Evolutionary conservation across 2,329 filamentous ascomycete genomes (phyloP).

Genomic region (Fusarium buharicum): DNA sequence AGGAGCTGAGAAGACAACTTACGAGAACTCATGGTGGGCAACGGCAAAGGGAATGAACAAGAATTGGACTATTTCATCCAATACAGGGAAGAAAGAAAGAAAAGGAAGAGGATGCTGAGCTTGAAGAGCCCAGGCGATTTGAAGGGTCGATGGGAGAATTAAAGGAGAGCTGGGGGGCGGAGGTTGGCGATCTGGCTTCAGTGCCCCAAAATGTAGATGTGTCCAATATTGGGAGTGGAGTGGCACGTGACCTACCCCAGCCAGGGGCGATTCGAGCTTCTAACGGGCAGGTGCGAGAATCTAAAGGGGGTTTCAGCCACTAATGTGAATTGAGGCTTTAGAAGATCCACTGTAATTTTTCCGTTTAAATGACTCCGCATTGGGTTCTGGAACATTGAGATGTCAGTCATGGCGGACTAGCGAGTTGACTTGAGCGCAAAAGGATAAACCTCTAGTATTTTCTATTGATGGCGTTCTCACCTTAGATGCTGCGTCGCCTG

Average conservation of each 20-base stretch:
- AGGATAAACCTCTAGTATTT: not conserved
- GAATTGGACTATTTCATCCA: constrained; percentile 56
- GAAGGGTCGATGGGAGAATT: constrained; percentile 48
- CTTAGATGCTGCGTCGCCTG: constrained; percentile 46
- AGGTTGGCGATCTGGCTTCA: constrained; percentile 59
- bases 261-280: constrained; percentile 34
- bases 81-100: constrained; percentile 49
- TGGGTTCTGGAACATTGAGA: constrained; percentile 31
- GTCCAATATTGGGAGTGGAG: constrained; percentile 55
- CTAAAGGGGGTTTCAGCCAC: constrained; percentile 37
- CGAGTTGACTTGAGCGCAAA: not conserved
- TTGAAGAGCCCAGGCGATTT: constrained; percentile 52
- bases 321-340: constrained; percentile 24
- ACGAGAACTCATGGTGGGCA: constrained; percentile 66
- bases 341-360: constrained; percentile 34
- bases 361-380: constrained; percentile 25
- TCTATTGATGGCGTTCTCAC: constrained; percentile 20
- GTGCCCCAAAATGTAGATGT: constrained; percentile 56
- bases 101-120: constrained; percentile 51
- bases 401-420: constrained; percentile 7
- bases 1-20: constrained; percentile 50
- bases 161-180: constrained; percentile 52
- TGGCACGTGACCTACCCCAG: constrained; percentile 48
- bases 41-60: constrained; percentile 51
- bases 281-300: constrained; percentile 10